These are phyloP conservation scores for Pluteus cervinus DNA, from an alignment of 768 basidiomycete genomes.

Conservation along the genomic window DNA sequence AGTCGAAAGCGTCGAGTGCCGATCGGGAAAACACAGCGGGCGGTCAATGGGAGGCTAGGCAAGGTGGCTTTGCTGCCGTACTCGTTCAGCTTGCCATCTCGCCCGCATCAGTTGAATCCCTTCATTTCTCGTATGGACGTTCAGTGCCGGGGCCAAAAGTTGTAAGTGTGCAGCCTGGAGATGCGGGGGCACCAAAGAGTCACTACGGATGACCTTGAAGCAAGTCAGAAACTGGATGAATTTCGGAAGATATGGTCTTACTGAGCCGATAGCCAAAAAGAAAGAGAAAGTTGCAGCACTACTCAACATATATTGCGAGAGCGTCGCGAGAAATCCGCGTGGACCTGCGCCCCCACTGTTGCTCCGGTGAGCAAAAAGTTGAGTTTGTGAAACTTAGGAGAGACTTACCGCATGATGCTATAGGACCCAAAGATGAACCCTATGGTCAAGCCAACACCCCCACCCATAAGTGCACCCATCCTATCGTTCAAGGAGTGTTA, in stretches of 20 bases:
- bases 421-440: constrained; percentile 96
- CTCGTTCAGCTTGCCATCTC: constrained; percentile 67
- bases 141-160: constrained; percentile 41
- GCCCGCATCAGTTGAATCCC: constrained; percentile 66
- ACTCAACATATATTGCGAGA: constrained; percentile 97
- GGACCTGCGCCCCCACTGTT: constrained; percentile 85
- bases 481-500: constrained; percentile 36
- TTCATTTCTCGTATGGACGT: constrained; percentile 57
- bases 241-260: constrained; percentile 27
- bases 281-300: constrained; percentile 97
- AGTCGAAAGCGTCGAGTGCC: background rate
- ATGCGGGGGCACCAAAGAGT: constrained; percentile 52
- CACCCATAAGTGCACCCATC: constrained; percentile 91
- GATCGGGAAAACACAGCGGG: background rate
- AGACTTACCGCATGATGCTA: constrained; percentile 77
- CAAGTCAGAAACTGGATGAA: constrained; percentile 5
- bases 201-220: constrained; percentile 82
- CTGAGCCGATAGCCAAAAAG: constrained; percentile 93
- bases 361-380: constrained; percentile 4
- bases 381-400: background rate
- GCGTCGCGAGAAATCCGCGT: constrained; percentile 81
- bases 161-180: constrained; percentile 61
- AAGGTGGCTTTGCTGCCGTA: constrained; percentile 17
- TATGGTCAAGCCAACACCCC: constrained; percentile 91
- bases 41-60: constrained; percentile 9